Base-by-base conservation (phyloP, 805 yeast species). In the Zygosaccharomyces gambellarensis region DNA sequence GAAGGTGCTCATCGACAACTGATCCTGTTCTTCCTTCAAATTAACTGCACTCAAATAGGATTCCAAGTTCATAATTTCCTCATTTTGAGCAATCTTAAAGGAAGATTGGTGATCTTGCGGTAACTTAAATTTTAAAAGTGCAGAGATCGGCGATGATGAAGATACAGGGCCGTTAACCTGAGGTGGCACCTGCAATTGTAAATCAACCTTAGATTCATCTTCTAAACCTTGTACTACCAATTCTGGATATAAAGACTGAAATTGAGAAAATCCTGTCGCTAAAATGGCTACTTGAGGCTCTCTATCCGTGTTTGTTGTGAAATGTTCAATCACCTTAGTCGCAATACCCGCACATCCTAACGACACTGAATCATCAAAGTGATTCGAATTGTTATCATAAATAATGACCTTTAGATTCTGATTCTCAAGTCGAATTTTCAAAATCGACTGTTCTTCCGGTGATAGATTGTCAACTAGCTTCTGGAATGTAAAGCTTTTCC, bases 401-500 rank as follows among this genome's bases (percentile, higher is more conserved):
- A 65, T 39, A 3, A 63, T 45, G 11, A 65, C 57, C 39, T 50
- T 54, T 12, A 60, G 29, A 32, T 55, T 50, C 36, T 54, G 51
- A 17, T 51, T 48, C 12, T 39, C 44, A 19, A 53, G 38, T 32
- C 47, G 54, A 14, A 5, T 27, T 6, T 29, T 39, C 34, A 53
- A 43, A 17, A 48, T 22, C 14, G 39, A 10, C 43, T 56, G 62
- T 38, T 83, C 90, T 48, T 70, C 69, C 4, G 67, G 57, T 0
- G 87, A 80, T 44, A 85, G 67, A 28, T 87, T 82, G 45, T 77
- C 79, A 22, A 85, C 68, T 56, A 88, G 81, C 60, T 81, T 75
- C 42, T 70, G 71, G 48, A 90, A 71, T 2, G 82, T 81, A 59
- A 87, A 90, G 46, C 83, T 84, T 29, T 81, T 72, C 55, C 98